Evolutionary conservation across 139 green algal species (phyloP).

Genomic region (Chara braunii): DNA sequence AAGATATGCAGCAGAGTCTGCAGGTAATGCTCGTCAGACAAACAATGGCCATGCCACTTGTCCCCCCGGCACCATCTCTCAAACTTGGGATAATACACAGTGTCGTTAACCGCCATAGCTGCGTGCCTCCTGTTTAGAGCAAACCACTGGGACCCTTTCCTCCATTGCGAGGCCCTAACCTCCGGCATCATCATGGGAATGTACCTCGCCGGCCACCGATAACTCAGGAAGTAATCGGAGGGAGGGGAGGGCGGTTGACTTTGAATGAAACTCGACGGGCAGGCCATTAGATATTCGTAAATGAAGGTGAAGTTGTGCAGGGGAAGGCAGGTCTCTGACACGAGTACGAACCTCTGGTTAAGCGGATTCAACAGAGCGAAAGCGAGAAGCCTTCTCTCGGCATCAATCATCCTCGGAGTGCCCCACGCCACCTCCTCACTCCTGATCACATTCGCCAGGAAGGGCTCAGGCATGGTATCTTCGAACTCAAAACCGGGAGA

Average conservation of each 20-base stretch:
- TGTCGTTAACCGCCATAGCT: slow-evolving; percentile 23
- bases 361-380: slow-evolving; percentile 14
- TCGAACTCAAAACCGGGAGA: neutral
- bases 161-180: neutral
- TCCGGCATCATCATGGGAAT: neutral
- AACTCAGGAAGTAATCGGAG: neutral
- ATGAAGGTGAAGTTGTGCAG: slow-evolving; percentile 31
- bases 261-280: neutral
- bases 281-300: slow-evolving; percentile 27
- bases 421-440: slow-evolving; percentile 37
- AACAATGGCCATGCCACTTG: slow-evolving; percentile 19
- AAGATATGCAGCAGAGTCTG: slow-evolving; percentile 8
- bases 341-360: slow-evolving; percentile 30
- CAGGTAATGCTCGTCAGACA: slow-evolving; percentile 7
- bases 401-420: slow-evolving; percentile 29
- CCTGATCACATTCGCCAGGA: too few relatives aligned
- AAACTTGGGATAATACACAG: slow-evolving; percentile 27
- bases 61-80: slow-evolving; percentile 13
- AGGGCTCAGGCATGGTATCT: too few relatives aligned
- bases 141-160: slow-evolving; percentile 17
- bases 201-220: slow-evolving; percentile 4
- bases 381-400: slow-evolving; percentile 16
- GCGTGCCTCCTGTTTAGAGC: slow-evolving; percentile 11
- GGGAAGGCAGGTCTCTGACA: slow-evolving; percentile 28
- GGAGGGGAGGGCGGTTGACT: neutral